Conservation (phyloP, 306 rosid species). For the Alnus glutinosa region DNA sequence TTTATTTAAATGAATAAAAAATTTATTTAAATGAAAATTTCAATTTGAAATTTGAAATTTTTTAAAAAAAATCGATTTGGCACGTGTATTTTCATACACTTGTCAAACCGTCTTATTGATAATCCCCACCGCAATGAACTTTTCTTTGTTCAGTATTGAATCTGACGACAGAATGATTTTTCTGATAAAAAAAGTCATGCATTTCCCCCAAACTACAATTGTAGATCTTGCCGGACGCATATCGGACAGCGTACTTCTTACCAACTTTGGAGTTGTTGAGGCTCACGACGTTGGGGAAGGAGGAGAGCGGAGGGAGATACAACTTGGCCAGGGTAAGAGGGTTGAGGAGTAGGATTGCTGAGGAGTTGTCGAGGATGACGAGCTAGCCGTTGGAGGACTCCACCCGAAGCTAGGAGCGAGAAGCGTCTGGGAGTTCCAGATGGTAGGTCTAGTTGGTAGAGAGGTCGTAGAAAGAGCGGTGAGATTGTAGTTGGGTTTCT, state of each 20-base stretch:
- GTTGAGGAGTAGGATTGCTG: constrained; percentile 38
- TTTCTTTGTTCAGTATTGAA: no score
- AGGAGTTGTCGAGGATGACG: no score
- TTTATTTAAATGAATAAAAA: no score
- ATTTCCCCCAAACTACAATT: constrained; percentile 46
- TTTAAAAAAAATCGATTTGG: no score
- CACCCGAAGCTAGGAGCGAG: constrained; percentile 6
- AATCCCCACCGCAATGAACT: no score
- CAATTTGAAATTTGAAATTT: no score
- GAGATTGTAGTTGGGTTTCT: constrained; percentile 28
- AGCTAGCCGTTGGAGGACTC: no score
- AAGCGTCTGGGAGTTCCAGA: constrained; percentile 55
- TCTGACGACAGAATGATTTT: constrained; percentile 31
- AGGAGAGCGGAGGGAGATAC: constrained; percentile 56
- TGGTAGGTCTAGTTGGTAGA: constrained; percentile 44
- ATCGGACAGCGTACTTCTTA: constrained; percentile 43
- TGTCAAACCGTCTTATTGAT: no score
- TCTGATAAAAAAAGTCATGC: constrained; percentile 50
- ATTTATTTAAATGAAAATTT: no score
- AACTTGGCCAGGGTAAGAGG: constrained; percentile 47
- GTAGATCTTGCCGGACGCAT: constrained; percentile 24
- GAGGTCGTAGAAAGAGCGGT: constrained; percentile 50
- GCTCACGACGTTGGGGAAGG: constrained; percentile 57
- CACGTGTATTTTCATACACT: no score
- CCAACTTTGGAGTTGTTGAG: constrained; percentile 47